These are phyloP conservation scores for Taiozyma sp. DNA, from an alignment of 1,139 yeast species.

Conservation along the genomic window DNA sequence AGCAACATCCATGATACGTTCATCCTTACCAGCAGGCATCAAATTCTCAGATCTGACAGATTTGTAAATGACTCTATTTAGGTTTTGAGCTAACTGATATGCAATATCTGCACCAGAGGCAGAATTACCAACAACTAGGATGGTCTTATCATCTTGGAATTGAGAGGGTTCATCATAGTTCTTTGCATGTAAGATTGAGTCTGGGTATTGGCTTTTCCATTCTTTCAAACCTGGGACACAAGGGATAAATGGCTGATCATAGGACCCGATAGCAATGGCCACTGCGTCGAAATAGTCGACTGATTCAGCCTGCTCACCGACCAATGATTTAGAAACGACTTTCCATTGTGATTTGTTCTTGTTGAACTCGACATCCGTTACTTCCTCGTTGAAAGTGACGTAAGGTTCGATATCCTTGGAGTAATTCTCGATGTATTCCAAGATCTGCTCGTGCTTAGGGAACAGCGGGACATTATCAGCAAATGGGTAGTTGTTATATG, in stretches of 20 bases:
- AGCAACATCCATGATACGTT: constrained; percentile 18
- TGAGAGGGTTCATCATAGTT: constrained; percentile 45
- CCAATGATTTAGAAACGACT: constrained; percentile 25
- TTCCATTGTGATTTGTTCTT: constrained; percentile 23
- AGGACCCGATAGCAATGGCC: constrained; percentile 51
- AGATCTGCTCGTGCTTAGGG: constrained; percentile 44
- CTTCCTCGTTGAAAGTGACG: constrained; percentile 31
- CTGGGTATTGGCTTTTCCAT: constrained; percentile 25
- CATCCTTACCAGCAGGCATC: constrained; percentile 32
- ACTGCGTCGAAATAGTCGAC: constrained; percentile 39
- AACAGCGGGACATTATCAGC: constrained; percentile 40
- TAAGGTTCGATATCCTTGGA: constrained; percentile 31
- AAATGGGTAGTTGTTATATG: constrained; percentile 44
- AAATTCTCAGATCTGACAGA: constrained; percentile 20
- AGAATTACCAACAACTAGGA: constrained; percentile 39
- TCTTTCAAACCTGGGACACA: constrained; percentile 35
- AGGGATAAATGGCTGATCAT: constrained; percentile 47
- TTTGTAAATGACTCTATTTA: constrained; percentile 23
- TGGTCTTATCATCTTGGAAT: constrained; percentile 30
- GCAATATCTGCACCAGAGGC: constrained; percentile 41
- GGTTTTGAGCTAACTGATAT: constrained; percentile 17
- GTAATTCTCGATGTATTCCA: constrained; percentile 41
- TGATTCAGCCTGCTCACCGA: constrained; percentile 22
- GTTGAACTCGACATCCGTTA: constrained; percentile 16
- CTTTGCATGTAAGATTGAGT: constrained; percentile 18